Base-by-base conservation (phyloP, 345 rosid species). In the Noccaea caerulescens region DNA sequence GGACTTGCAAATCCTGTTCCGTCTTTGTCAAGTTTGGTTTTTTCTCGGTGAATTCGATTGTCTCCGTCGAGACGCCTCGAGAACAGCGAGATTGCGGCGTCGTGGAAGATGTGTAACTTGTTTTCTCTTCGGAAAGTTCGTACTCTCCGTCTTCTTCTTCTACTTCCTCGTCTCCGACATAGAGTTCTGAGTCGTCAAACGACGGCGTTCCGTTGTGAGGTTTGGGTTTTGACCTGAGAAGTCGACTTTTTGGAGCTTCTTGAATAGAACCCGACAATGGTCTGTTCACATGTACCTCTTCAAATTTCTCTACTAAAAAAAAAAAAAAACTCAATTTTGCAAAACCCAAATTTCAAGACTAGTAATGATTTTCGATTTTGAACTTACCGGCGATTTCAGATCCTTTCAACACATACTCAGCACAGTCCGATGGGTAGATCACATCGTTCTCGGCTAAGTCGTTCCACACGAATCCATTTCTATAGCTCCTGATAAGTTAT, bases 401-500 rank as follows among this genome's bases (percentile, higher is more conserved):
- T 12, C 98, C 98, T 82, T 93, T 93, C 69, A 93, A 89, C 1
- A 93, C 97, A 72, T 80, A 88, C 38, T 93, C 98, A 53, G 88
- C 87, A 81, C 89, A 89, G 45, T 87, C 96, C 7, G 92, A 76
- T 9, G 93, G 93, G 59, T 76, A 76, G 43, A 90, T 86, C n/a
- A 82, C 68, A 71, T 93, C 98, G 68, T 86, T 88, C 45, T 86
- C 96, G 16, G 84, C 81, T 58, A 93, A 83, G 43, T 93, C 98
- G 52, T 93, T 88, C 98, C 98, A 93, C n/a, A 93, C 97, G 50
- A 84, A 93, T 9, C 98, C 98, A 73, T 86, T 93, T 66, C 86
- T 93, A 80, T 93, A 93, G 80, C 80, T 88, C 91, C 98, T 93
- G 45, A 23, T 5, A 34, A 23, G 56, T 20, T 47, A 33, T 49